Evolutionary conservation across 129 eudicot genomes (phyloP), one percentile per base, ranked within the genome.

Genomic region (Tanacetum coccineum): DNA sequence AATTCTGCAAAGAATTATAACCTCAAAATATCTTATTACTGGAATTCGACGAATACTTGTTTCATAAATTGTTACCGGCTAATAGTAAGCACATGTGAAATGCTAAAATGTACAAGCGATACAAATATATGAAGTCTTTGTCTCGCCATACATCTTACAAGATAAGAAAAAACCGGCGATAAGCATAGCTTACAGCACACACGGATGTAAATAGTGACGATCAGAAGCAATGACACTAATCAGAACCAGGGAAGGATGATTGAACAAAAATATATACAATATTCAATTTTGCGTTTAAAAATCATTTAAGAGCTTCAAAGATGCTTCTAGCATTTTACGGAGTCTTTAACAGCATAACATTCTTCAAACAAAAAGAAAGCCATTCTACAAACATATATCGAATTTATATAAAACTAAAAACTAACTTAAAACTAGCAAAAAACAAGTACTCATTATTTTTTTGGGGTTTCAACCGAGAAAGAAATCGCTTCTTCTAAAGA

Each of bases 401-500:
- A 70, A 59, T 47, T 51, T 28, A 49, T 59, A 53, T 56, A 53
- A n/a, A 7, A 73, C 60, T 62, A 71, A n/a, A n/a, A 19, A 19
- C 74, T 30, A n/a, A 49, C 56, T 32, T 21, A 67, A 46, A 67
- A 57, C 19, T n/a, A n/a, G 54, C 67, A 3, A n/a, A n/a, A n/a
- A 70, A 70, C 56, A 52, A 48, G 7, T 12, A 49, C n/a, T n/a
- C 55, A 55, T 25, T 64, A 74, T 71, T 64, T 60, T 67, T 60
- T 56, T 36, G 74, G 11, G 84, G 44, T 30, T 86, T 75, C 64
- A 79, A 71, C 15, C 83, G 83, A 0, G 82, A 80, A 15, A 93
- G 67, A 75, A 88, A n/a, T n/a, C n/a, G n/a, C n/a, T n/a, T 75
- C 73, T 84, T 84, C n/a, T 58, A 88, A 52, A 66, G n/a, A 70